A percentile compares a stretch with the other conserved stretches of the same genome.
Conservation (phyloP, 306 rosid species). For the Medicago arabica region DNA sequence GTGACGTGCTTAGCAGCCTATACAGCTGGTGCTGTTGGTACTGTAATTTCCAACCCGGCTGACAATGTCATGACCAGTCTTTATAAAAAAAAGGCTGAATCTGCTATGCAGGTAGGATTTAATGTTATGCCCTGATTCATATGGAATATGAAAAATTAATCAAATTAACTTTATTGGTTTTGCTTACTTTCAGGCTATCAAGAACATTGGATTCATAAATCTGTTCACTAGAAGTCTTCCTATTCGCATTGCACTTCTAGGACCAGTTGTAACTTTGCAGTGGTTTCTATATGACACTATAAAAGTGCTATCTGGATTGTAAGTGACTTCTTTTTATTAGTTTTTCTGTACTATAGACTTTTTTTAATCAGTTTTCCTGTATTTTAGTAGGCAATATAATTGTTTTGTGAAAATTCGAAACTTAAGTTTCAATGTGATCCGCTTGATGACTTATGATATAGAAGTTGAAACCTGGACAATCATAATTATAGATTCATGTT, state of each 20-base stretch:
- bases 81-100: conserved; percentile 69
- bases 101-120: conserved; percentile 60
- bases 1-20: conserved; percentile 74
- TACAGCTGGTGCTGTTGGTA: conserved; percentile 67
- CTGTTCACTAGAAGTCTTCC: conserved; percentile 78
- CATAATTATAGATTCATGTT: conserved; percentile 7
- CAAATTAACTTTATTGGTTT: conserved; percentile 19
- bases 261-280: conserved; percentile 73
- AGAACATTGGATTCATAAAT: conserved; percentile 64
- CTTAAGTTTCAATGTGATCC: not conserved
- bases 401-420: not conserved
- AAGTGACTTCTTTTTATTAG: conserved; percentile 44
- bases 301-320: conserved; percentile 72
- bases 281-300: conserved; percentile 83
- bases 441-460: not conserved
- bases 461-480: not conserved
- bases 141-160: not conserved
- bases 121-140: conserved; percentile 26
- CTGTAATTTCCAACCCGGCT: conserved; percentile 73
- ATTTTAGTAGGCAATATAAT: not conserved
- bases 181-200: conserved; percentile 60
- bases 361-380: not conserved
- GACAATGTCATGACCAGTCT: conserved; percentile 69
- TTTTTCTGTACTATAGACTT: not conserved
- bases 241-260: conserved; percentile 64